A percentile compares a stretch with the other conserved stretches of the same genome.
These are phyloP conservation scores for Galerina marginata DNA, from an alignment of 768 basidiomycete species.

Conservation along the genomic window DNA sequence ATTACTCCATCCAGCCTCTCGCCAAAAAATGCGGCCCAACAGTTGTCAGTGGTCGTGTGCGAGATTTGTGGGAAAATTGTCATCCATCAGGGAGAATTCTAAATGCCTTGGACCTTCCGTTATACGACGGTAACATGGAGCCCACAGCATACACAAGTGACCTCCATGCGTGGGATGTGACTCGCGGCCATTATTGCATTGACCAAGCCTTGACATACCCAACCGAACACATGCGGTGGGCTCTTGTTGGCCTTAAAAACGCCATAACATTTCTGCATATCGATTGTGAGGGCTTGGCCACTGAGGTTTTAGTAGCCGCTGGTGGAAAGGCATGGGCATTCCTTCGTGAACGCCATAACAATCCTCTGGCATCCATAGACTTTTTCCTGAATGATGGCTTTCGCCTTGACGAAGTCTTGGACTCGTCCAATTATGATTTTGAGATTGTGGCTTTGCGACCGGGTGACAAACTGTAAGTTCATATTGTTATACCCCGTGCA, in stretches of 20 bases:
- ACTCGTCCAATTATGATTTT: conserved; percentile 10
- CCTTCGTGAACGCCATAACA: background rate
- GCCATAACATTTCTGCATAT: conserved; percentile 13
- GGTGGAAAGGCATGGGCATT: conserved; percentile 14
- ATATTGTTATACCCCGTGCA: background rate
- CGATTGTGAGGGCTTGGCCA: conserved; percentile 5
- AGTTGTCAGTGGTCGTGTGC: no score
- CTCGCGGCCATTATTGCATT: no score
- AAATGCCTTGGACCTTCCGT: no score
- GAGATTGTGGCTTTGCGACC: conserved; percentile 13
- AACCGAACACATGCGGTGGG: no score
- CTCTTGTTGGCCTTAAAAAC: background rate
- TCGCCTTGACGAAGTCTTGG: conserved; percentile 6
- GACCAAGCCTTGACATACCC: no score
- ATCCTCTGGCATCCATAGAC: background rate
- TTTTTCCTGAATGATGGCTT: conserved; percentile 6
- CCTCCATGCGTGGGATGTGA: no score
- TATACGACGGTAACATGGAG: no score
- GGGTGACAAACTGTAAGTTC: conserved; percentile 10
- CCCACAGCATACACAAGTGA: no score
- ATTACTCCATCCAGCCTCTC: no score
- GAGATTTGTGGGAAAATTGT: no score
- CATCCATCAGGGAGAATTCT: no score
- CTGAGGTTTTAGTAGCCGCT: background rate
- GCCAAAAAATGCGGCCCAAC: no score